phyloP scores from a whole-genome alignment of 2,329 filamentous ascomycete genomes.

The Leptodontidium sp. region DNA sequence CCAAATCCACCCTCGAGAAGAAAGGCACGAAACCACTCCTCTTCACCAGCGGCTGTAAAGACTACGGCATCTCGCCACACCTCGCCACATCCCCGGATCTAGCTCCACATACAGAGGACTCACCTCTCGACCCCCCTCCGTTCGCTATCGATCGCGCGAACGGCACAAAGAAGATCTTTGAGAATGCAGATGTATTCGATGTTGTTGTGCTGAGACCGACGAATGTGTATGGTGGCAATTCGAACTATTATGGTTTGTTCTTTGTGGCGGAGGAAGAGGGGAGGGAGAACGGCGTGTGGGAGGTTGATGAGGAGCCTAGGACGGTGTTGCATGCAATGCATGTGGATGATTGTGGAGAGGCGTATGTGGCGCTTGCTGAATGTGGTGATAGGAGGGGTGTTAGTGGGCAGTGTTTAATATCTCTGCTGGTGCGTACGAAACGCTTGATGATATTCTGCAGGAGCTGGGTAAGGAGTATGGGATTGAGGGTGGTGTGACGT shows the following conservation, averaged over 20 bases:
- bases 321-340: constrained; percentile 57
- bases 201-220: constrained; percentile 56
- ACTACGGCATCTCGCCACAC: constrained; percentile 52
- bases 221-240: constrained; percentile 55
- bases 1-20: constrained; percentile 45
- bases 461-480: constrained; percentile 53
- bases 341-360: constrained; percentile 58
- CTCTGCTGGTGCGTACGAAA: constrained; percentile 55
- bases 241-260: constrained; percentile 47
- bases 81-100: constrained; percentile 48
- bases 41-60: constrained; percentile 58
- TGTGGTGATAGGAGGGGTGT: constrained; percentile 44
- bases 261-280: constrained; percentile 47
- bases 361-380: constrained; percentile 55
- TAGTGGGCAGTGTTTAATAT: constrained; percentile 56
- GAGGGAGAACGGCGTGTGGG: constrained; percentile 39
- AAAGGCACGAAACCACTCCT: constrained; percentile 54
- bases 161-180: constrained; percentile 49
- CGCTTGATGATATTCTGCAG: constrained; percentile 49
- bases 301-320: constrained; percentile 48
- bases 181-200: constrained; percentile 52
- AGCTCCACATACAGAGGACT: constrained; percentile 53
- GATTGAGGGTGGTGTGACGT: constrained; percentile 46
- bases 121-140: constrained; percentile 48
- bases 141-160: constrained; percentile 47